phyloP scores from a whole-genome alignment of 2,329 filamentous ascomycete genomes.

The Sclerotinia minor region DNA sequence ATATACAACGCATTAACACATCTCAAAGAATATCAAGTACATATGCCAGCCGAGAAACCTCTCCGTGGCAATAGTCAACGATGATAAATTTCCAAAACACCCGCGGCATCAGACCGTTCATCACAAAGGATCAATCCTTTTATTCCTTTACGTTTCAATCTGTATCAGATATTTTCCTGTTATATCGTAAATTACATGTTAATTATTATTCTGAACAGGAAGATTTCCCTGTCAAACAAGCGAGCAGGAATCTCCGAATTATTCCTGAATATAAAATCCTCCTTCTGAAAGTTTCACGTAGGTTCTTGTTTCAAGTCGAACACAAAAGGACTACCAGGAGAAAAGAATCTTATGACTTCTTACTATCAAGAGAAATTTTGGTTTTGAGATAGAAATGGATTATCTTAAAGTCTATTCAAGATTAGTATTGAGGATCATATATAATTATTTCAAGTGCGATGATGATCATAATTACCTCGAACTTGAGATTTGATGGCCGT shows the following conservation, averaged over 20 bases:
- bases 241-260: not conserved
- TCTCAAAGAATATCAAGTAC: not conserved
- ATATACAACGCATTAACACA: too few relatives aligned
- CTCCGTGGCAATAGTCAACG: not conserved
- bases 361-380: not conserved
- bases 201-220: not conserved
- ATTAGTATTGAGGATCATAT: too few relatives aligned
- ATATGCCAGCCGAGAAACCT: not conserved
- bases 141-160: not conserved
- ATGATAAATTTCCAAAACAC: not conserved
- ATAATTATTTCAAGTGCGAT: not conserved
- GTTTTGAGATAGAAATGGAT: not conserved
- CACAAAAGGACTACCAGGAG: not conserved
- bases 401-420: too few relatives aligned
- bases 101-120: not conserved
- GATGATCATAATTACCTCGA: not conserved
- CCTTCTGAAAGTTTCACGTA: not conserved
- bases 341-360: not conserved
- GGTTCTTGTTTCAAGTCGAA: not conserved
- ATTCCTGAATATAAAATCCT: not conserved
- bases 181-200: not conserved
- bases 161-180: not conserved
- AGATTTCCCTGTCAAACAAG: not conserved
- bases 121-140: not conserved
- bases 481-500: not conserved